Evolutionary conservation across 345 rosid species (phyloP).

Genomic region (Arabis alpina): DNA sequence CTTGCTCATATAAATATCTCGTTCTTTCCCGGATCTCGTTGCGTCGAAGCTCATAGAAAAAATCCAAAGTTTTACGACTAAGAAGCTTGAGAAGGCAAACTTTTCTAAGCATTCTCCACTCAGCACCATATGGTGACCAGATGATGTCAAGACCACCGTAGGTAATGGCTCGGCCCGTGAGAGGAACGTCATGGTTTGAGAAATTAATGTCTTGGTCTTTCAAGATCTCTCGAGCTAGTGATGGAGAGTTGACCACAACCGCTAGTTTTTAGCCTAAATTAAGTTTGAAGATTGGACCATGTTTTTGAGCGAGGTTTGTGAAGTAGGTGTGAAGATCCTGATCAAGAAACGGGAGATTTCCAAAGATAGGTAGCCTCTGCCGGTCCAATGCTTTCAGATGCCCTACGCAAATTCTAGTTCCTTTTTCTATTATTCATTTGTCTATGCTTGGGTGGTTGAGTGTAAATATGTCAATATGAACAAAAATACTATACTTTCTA

Average conservation of each 20-base stretch:
- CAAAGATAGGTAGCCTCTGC: slow-evolving; percentile 48
- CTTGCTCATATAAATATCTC: slow-evolving; percentile 17
- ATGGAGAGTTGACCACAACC: slow-evolving; percentile 46
- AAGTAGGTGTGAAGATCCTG: slow-evolving; percentile 51
- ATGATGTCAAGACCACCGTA: slow-evolving; percentile 49
- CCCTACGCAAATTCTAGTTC: too few relatives aligned
- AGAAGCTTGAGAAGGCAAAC: slow-evolving; percentile 33
- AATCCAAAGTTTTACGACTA: slow-evolving; percentile 46
- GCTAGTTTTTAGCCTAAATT: slow-evolving; percentile 45
- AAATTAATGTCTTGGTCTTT: slow-evolving; percentile 49
- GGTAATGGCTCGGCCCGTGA: slow-evolving; percentile 25
- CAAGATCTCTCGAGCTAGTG: slow-evolving; percentile 45
- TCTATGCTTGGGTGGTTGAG: too few relatives aligned
- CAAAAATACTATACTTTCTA: neutral
- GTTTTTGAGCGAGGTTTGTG: slow-evolving; percentile 28
- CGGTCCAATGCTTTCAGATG: slow-evolving; percentile 37
- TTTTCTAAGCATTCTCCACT: slow-evolving; percentile 55
- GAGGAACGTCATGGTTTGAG: slow-evolving; percentile 50
- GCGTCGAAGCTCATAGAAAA: slow-evolving; percentile 43
- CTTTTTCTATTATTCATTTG: too few relatives aligned
- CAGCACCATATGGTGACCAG: slow-evolving; percentile 48
- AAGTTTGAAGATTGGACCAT: slow-evolving; percentile 51
- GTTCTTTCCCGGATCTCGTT: slow-evolving; percentile 41
- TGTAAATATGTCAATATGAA: too few relatives aligned
- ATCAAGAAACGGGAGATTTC: slow-evolving; percentile 51